Conservation (phyloP, 768 basidiomycete genomes). For the Phylloporus scabripes region DNA sequence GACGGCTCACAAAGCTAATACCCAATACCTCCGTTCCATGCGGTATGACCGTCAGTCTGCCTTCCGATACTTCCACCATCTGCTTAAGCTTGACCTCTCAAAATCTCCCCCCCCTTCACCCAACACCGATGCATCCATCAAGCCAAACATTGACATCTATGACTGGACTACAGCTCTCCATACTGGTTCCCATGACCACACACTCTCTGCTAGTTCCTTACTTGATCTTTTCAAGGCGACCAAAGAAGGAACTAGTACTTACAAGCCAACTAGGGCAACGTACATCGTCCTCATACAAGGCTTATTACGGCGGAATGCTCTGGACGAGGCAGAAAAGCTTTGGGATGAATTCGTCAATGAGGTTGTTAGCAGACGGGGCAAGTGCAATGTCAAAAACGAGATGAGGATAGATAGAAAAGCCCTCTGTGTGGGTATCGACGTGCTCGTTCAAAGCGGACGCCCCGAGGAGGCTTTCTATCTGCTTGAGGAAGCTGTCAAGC, state of each 20-base stretch:
- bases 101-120: constrained; percentile 4
- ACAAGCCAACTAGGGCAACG: constrained; percentile 41
- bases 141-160: constrained; percentile 36
- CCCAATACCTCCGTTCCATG: constrained; percentile 39
- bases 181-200: constrained; percentile 39
- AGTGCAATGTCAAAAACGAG: constrained; percentile 1
- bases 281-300: constrained; percentile 54
- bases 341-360: constrained; percentile 38
- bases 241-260: constrained; percentile 19
- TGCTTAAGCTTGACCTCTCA: constrained; percentile 28
- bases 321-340: constrained; percentile 35
- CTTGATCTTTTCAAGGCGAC: constrained; percentile 36
- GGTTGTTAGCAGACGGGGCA: constrained; percentile 5
- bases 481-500: constrained; percentile 39
- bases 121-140: constrained; percentile 2
- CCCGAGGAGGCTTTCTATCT: constrained; percentile 46
- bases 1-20: constrained; percentile 36
- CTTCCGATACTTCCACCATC: constrained; percentile 40
- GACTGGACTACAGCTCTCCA: constrained; percentile 45
- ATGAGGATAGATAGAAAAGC: constrained; percentile 41
- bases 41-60: constrained; percentile 40
- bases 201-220: constrained; percentile 30
- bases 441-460: constrained; percentile 39
- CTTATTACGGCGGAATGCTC: constrained; percentile 40
- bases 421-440: constrained; percentile 46